A percentile compares a stretch with the other conserved stretches of the same genome.
Conservation (phyloP, 2,329 filamentous ascomycete species). For the Cordyceps tenuipes region DNA sequence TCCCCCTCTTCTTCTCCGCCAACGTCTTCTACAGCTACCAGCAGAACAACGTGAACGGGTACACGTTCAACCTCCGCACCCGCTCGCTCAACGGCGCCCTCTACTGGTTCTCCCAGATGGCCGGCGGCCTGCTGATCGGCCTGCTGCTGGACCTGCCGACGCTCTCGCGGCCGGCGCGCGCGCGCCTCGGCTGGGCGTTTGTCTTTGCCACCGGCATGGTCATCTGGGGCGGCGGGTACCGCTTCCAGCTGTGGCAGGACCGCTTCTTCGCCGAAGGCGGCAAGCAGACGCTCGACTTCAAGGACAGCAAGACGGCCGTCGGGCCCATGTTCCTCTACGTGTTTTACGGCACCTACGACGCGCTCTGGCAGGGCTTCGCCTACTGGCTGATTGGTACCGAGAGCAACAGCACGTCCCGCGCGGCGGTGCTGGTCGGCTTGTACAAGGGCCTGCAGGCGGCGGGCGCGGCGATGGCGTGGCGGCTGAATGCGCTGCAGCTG, state of each 20-base stretch:
- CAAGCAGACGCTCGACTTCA: slow-evolving; percentile 40
- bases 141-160: slow-evolving; percentile 34
- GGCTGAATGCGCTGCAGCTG: slow-evolving; percentile 29
- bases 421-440: slow-evolving; percentile 36
- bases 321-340: slow-evolving; percentile 63
- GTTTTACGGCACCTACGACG: slow-evolving; percentile 62
- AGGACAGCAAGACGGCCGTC: slow-evolving; percentile 38
- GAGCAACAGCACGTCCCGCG: slow-evolving; percentile 31
- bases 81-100: slow-evolving; percentile 46
- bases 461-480: slow-evolving; percentile 38
- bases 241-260: slow-evolving; percentile 53
- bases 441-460: slow-evolving; percentile 38
- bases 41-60: slow-evolving; percentile 46
- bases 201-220: slow-evolving; percentile 41
- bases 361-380: slow-evolving; percentile 56
- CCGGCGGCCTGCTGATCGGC: slow-evolving; percentile 42
- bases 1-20: slow-evolving; percentile 47
- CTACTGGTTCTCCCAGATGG: slow-evolving; percentile 50
- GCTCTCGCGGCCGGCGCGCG: slow-evolving; percentile 36
- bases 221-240: slow-evolving; percentile 55
- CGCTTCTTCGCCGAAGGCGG: slow-evolving; percentile 27
- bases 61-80: slow-evolving; percentile 45
- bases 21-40: slow-evolving; percentile 51
- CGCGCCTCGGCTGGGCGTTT: slow-evolving; percentile 36
- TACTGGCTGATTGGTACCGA: slow-evolving; percentile 51